phyloP scores from a whole-genome alignment of 495 filamentous ascomycete genomes.

The Hypoxylon fuscum region DNA sequence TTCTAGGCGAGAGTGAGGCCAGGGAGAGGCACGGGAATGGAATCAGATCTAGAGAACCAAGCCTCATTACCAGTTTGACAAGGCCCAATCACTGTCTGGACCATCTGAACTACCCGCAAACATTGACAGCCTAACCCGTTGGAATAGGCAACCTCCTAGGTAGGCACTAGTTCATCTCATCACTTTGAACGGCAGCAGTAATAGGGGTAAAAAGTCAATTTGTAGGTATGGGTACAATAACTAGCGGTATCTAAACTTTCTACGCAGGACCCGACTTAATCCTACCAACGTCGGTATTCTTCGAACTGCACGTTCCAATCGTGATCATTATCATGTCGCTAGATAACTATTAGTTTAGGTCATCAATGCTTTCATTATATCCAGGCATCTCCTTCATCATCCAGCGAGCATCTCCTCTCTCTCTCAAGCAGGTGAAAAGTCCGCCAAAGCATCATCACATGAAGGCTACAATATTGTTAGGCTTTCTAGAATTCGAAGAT shows the following conservation, averaged over 20 bases:
- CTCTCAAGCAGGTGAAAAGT: not conserved
- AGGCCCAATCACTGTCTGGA: not conserved
- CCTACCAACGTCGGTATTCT: not conserved
- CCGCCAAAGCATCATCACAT: slow-evolving; percentile 28
- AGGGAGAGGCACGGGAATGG: not conserved
- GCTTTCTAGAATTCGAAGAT: not conserved
- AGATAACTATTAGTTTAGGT: slow-evolving; percentile 1
- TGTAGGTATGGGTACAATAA: slow-evolving; percentile 7
- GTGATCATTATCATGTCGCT: slow-evolving; percentile 22
- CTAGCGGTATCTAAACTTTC: not conserved
- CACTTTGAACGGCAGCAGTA: no score
- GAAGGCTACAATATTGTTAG: slow-evolving; percentile 41
- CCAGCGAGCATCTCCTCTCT: slow-evolving; percentile 1
- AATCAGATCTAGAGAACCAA: not conserved
- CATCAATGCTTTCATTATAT: slow-evolving; percentile 23
- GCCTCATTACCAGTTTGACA: not conserved
- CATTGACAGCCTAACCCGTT: no score
- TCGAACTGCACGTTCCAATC: slow-evolving; percentile 9
- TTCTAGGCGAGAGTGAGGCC: not conserved
- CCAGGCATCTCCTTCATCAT: slow-evolving; percentile 8
- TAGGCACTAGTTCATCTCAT: no score
- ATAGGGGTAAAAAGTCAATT: not conserved
- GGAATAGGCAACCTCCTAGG: no score
- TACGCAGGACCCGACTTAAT: slow-evolving; percentile 1
- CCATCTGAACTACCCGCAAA: not conserved